phyloP scores from a whole-genome alignment of 768 basidiomycete genomes.

The Rhizopogon vulgaris region DNA sequence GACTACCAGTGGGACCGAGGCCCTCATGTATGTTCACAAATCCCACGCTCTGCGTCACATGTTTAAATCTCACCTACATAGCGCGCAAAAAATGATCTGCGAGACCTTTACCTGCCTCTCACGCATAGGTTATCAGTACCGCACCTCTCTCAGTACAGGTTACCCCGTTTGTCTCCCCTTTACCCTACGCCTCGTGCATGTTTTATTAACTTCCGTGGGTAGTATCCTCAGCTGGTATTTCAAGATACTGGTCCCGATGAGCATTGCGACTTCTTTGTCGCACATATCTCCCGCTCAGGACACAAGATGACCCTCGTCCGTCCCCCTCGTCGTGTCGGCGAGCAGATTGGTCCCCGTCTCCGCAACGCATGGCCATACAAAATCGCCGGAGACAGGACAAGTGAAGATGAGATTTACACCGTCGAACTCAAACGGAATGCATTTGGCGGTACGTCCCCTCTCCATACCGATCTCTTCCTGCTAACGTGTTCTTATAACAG shows the following conservation, averaged over 20 bases:
- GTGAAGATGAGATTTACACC: conserved; percentile 46
- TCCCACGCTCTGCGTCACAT: neutral
- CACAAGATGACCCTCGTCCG: conserved; percentile 43
- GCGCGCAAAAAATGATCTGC: conserved; percentile 56
- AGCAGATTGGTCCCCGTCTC: conserved; percentile 32
- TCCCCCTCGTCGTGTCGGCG: conserved; percentile 32
- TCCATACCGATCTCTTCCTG: neutral
- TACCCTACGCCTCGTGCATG: conserved; percentile 5
- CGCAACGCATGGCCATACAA: conserved; percentile 37
- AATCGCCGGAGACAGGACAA: conserved; percentile 35
- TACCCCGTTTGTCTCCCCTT: conserved; percentile 36
- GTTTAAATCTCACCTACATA: conserved; percentile 17
- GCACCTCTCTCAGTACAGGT: conserved; percentile 54
- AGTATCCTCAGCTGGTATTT: conserved; percentile 68
- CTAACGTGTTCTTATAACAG: conserved; percentile 18
- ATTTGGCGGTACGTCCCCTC: conserved; percentile 23
- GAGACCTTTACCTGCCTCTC: conserved; percentile 57
- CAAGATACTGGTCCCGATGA: conserved; percentile 43
- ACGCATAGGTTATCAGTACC: conserved; percentile 59
- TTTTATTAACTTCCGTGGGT: conserved; percentile 10
- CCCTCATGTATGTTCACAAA: conserved; percentile 38
- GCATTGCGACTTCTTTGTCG: conserved; percentile 55
- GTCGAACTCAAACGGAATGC: conserved; percentile 47
- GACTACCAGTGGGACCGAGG: conserved; percentile 51
- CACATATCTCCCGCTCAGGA: conserved; percentile 57